Evolutionary conservation across 805 yeast genomes (phyloP), one percentile per base, ranked within the genome.

Genomic region (Tetrapisispora arboricola): DNA sequence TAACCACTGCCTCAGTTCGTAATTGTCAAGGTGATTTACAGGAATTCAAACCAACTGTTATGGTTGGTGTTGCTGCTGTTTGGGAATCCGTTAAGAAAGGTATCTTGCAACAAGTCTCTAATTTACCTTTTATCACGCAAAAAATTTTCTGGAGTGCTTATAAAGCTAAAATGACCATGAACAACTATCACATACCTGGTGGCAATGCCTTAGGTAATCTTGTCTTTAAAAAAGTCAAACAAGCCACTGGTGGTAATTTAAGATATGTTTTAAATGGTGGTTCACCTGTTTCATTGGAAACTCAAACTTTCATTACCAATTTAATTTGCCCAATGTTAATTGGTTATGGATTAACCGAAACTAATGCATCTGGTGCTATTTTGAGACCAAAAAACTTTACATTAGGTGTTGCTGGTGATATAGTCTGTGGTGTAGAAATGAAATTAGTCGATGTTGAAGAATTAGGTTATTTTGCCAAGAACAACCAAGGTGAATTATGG

Each of bases 61-160:
- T 92, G 95, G 95, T 87, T 48, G 98, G 95, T 63, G 98, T 92
- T 40, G 96, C 97, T 13, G 95, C 97, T 6, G 96, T 92, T 38
- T 92, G 96, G 95, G 98, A 92, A 70, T 73, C 82, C 26, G 84
- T 92, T 45, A 82, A 88, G 64, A 92, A 92, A 70, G 98, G 97
- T 46, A 82, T 92, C 43, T 47, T 85, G 44, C 75, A 75, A 41
- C 87, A 88, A 66, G 74, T 92, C 48, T 68, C 71, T 46, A 74
- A 76, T 52, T 71, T 72, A 56, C 83, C 95, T 13, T 51, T 76
- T 10, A 51, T 78, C 19, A 72, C 76, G 24, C 95, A 87, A 65
- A 84, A 76, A 60, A 55, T 92, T 32, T 92, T 92, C 62, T 92
- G 98, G 97, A 71, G 77, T 25, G 92, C 95, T 11, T 86, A 68